Base-by-base conservation (phyloP, 2,329 filamentous ascomycete species). In the Chrysosporium queenslandicum region DNA sequence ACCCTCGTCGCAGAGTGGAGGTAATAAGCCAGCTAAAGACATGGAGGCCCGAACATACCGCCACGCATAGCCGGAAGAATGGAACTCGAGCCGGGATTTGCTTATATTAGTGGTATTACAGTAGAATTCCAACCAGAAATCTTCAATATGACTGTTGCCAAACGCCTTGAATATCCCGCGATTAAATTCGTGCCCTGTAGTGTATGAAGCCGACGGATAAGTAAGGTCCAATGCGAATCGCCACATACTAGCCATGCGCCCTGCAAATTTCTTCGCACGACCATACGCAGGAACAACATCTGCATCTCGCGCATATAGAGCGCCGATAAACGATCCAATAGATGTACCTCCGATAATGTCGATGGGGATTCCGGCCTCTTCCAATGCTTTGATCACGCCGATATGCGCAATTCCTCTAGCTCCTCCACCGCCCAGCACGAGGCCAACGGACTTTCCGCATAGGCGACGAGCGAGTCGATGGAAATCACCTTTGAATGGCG, bases 31-130 rank as follows among this genome's bases (percentile, higher is more conserved):
- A 0, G 92, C 92, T 3, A 98, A 78, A 1, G 90, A 94, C 92
- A 98, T 98, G 9, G 89, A 95, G 0, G 92, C 92, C 42, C 92
- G 81, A 21, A 98, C 87, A 63, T 98, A 98, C 39, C 94, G 81
- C 92, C 92, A 98, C 0, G 92, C 91, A 63, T 98, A 98, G 12
- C 92, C 92, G 55, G 86, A 92, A 0, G 89, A 96, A 69, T 98
- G 92, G 59, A 94, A 90, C 66, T 98, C 92, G 2, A 82, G 82
- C 18, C 91, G 80, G 56, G 86, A 92, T 68, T 94, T 94, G 72
- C 86, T 94, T 70, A 98, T 97, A 68, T 97, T 98, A 34, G 94
- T 98, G 0, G 92, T 97, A 70, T 98, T 98, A 77, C 94, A 98
- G 72, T 98, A 98, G 67, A 88, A 98, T 60, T 95, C 89, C 9